Evolutionary conservation across 2,329 filamentous ascomycete genomes (phyloP), one percentile per base, ranked within the genome.

Genomic region (Scedosporium apiospermum): DNA sequence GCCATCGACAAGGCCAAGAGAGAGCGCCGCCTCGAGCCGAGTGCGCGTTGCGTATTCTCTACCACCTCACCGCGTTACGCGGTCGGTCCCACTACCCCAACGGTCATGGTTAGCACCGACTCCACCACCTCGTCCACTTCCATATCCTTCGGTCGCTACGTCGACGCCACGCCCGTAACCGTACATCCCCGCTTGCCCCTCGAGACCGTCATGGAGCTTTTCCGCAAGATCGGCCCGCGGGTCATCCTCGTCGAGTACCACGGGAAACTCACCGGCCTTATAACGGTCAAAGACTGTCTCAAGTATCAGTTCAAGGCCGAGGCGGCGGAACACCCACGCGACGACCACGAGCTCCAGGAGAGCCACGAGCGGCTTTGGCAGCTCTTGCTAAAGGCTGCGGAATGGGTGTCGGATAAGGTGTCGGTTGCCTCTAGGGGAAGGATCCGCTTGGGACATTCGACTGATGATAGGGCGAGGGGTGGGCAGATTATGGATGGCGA

Each of bases 221-320:
- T 99, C 80, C 93, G 93, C 73, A 99, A 98, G 77, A 96, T 99
- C 72, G 95, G 95, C 0, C 95, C 93, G 0, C 85, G 95, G 1
- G 92, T 97, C 5, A 93, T 99, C 59, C 81, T 99, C 3, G 88
- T 97, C 46, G 95, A 99, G 73, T 89, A 96, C 71, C 89, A 90
- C 64, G 95, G 95, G 14, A 85, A 85, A 59, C 81, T 99, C 1
- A 85, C 84, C 0, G 95, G 95, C 0, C 81, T 99, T 0, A 90
- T 99, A 0, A 99, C 95, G 0, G 90, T 97, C 65, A 99, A 99
- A 74, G 95, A 99, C 73, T 98, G 95, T 68, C 78, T 99, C 63
- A 96, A 95, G 73, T 98, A 96, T 71, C 93, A 99, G 74, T 96
- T 98, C 83, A 96, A 95, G 78, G 91, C 90, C 0, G 95, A 99